Conservation (phyloP, 306 rosid species). For the Prunus armeniaca region DNA sequence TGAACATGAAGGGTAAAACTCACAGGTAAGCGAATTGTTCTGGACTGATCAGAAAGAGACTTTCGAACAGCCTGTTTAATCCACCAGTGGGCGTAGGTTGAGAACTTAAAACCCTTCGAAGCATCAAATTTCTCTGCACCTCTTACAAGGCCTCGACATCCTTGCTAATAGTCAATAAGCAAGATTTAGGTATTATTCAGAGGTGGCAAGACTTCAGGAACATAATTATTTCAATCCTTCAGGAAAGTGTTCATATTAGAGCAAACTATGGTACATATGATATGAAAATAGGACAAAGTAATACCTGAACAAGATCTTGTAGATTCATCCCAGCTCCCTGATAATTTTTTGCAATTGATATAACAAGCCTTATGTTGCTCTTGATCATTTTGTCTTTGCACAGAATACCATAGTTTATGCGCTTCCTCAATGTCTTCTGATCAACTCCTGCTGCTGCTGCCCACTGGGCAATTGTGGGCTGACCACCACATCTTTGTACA, state of each 20-base stretch:
- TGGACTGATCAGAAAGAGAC: constrained; percentile 82
- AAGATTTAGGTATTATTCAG: constrained; percentile 3
- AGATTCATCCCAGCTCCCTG: constrained; percentile 93
- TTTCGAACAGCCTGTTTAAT: constrained; percentile 90
- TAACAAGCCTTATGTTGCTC: constrained; percentile 90
- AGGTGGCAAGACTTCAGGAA: constrained; percentile 8
- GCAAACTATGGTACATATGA: background rate
- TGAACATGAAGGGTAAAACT: constrained; percentile 31
- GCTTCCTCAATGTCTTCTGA: constrained; percentile 71
- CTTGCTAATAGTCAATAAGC: constrained; percentile 58
- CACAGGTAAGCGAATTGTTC: constrained; percentile 94
- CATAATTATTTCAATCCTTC: background rate
- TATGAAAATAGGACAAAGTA: background rate
- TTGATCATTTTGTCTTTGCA: constrained; percentile 97
- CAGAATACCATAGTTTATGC: constrained; percentile 61
- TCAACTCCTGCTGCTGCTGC: constrained; percentile 92
- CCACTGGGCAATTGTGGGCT: constrained; percentile 85
- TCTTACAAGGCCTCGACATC: constrained; percentile 93
- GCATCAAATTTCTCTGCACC: constrained; percentile 95
- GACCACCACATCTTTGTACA: constrained; percentile 61
- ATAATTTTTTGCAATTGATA: constrained; percentile 90
- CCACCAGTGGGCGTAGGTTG: constrained; percentile 99
- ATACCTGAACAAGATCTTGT: constrained; percentile 97
- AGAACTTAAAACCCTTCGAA: constrained; percentile 95
- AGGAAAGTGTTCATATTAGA: background rate